phyloP scores from a whole-genome alignment of 768 basidiomycete species.

The Boletus rubescentipes region DNA sequence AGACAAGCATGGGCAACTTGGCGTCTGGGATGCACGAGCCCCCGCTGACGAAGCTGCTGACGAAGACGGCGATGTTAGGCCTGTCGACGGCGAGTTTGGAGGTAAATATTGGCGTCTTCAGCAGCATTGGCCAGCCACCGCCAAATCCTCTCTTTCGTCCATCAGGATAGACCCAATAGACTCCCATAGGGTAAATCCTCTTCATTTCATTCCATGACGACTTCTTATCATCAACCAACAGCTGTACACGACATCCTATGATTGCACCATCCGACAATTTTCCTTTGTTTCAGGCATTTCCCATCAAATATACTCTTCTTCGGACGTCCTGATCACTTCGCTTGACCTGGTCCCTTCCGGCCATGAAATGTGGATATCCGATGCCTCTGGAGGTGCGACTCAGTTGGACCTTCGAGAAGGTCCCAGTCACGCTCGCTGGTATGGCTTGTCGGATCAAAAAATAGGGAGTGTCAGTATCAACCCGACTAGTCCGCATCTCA shows the following conservation, averaged over 20 bases:
- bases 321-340: constrained; percentile 62
- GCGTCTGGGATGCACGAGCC: constrained; percentile 85
- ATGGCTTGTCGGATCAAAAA: constrained; percentile 66
- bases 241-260: constrained; percentile 83
- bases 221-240: constrained; percentile 27
- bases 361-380: constrained; percentile 84
- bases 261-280: constrained; percentile 70
- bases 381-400: constrained; percentile 65
- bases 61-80: constrained; percentile 54
- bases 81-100: constrained; percentile 47
- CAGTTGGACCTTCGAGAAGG: constrained; percentile 73
- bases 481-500: constrained; percentile 59
- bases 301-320: constrained; percentile 60
- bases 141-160: constrained; percentile 76
- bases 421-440: constrained; percentile 55
- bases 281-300: constrained; percentile 75
- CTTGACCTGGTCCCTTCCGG: constrained; percentile 69
- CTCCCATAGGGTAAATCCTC: constrained; percentile 59
- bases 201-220: not conserved
- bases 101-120: constrained; percentile 82
- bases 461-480: constrained; percentile 82
- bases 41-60: constrained; percentile 61
- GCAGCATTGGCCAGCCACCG: constrained; percentile 78
- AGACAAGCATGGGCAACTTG: constrained; percentile 84
- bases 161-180: constrained; percentile 77